Percentiles rank a stretch among this genome's conserved stretches.
phyloP scores from a whole-genome alignment of 306 rosid genomes.

The Trifolium fragiferum region DNA sequence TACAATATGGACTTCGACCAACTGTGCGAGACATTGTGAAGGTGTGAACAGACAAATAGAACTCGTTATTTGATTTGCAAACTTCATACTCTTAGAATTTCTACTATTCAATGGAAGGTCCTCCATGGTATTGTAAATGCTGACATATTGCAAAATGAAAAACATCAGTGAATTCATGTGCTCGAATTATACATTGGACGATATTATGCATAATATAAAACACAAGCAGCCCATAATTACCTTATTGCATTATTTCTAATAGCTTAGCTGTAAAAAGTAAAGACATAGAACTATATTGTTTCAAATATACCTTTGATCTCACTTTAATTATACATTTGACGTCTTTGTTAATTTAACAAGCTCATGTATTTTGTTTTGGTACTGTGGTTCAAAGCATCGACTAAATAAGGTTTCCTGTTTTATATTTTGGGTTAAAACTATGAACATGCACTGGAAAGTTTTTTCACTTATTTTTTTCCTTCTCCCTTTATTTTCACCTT shows the following conservation, averaged over 20 bases:
- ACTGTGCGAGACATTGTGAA: constrained; percentile 76
- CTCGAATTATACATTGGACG: not conserved
- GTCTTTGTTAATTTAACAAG: too few relatives aligned
- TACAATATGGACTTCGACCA: constrained; percentile 74
- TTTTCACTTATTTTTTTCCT: not conserved
- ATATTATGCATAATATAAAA: not conserved
- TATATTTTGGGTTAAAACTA: not conserved
- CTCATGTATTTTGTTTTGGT: not conserved
- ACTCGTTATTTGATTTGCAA: constrained; percentile 27
- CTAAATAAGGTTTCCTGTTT: constrained; percentile 9
- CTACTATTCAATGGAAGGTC: constrained; percentile 5
- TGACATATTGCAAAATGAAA: not conserved
- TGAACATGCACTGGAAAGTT: not conserved
- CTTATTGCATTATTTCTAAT: constrained; percentile 1
- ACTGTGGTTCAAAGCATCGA: constrained; percentile 9
- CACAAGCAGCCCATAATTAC: not conserved
- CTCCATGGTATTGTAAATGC: constrained; percentile 7
- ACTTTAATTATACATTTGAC: not conserved
- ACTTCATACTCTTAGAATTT: constrained; percentile 7
- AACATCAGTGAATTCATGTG: not conserved
- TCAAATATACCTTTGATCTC: not conserved
- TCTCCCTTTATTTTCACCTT: not conserved
- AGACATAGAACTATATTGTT: constrained; percentile 2
- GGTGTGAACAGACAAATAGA: constrained; percentile 53
- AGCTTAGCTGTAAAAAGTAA: not conserved